Evolutionary conservation across 2,329 filamentous ascomycete species (phyloP).

Genomic region (Pyrenochaeta sp.): DNA sequence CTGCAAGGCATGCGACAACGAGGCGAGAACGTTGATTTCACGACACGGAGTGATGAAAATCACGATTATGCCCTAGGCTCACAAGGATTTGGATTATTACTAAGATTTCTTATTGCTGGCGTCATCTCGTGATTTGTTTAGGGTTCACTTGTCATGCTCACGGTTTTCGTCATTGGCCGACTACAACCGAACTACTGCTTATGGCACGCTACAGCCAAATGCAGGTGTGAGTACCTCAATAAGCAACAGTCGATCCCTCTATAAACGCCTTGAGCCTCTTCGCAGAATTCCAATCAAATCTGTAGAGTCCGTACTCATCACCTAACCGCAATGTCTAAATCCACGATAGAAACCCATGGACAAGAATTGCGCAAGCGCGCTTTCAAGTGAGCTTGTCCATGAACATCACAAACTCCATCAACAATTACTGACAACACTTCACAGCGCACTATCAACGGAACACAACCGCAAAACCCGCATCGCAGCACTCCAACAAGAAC

Average conservation of each 20-base stretch:
- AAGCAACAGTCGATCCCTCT: neutral
- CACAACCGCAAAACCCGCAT: constrained; percentile 10
- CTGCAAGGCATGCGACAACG: no score
- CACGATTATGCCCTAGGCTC: no score
- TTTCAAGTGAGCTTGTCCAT: neutral
- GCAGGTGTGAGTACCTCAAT: constrained; percentile 1
- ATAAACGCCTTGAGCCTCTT: neutral
- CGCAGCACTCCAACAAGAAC: constrained; percentile 8
- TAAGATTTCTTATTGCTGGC: neutral
- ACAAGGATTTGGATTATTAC: no score
- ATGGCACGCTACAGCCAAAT: neutral
- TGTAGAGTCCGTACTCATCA: no score
- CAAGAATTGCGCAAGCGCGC: neutral
- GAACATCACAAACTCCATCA: neutral
- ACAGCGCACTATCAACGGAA: constrained; percentile 11
- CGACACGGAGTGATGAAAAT: no score
- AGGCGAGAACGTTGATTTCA: no score
- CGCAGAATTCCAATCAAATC: neutral
- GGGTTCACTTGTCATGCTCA: neutral
- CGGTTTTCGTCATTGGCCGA: neutral
- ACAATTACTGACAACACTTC: neutral
- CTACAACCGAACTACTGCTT: neutral
- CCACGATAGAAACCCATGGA: neutral
- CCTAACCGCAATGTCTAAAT: neutral
- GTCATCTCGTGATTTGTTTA: neutral